These are phyloP conservation scores for Nannochloris sp. DNA, from an alignment of 139 green algal species.

Conservation along the genomic window DNA sequence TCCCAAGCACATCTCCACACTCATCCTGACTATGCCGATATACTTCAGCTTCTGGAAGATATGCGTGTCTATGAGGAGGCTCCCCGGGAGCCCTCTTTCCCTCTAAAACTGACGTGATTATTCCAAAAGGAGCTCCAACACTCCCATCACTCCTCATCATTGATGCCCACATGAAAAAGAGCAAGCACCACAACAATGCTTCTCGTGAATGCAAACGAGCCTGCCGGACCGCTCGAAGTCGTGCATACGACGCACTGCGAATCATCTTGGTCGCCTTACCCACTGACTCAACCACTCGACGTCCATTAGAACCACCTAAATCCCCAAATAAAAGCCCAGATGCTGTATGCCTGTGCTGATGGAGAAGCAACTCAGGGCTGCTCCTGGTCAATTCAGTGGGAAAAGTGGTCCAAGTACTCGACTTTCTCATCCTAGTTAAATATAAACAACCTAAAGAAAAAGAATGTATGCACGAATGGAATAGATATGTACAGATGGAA, in stretches of 20 bases:
- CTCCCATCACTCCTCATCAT: not conserved
- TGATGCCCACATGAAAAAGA: not conserved
- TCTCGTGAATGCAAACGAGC: not conserved
- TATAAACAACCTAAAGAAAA: too few relatives aligned
- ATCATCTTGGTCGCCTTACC: not conserved
- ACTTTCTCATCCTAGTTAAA: too few relatives aligned
- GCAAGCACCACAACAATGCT: not conserved
- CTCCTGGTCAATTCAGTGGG: too few relatives aligned
- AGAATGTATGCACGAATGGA: too few relatives aligned
- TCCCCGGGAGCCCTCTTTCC: not conserved
- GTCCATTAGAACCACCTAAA: too few relatives aligned
- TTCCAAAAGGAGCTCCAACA: not conserved
- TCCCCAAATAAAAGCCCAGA: not conserved
- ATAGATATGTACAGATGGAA: too few relatives aligned
- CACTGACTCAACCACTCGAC: too few relatives aligned
- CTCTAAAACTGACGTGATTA: too few relatives aligned
- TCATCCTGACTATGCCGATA: not conserved
- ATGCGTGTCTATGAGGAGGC: not conserved
- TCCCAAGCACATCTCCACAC: not conserved
- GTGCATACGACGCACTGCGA: not conserved
- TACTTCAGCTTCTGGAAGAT: slow-evolving; percentile 2
- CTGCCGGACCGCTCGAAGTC: not conserved
- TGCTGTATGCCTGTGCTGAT: not conserved
- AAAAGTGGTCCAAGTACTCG: too few relatives aligned
- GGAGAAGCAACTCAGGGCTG: not conserved